Percentiles rank a stretch among this genome's conserved stretches.
Evolutionary conservation across 352 stramenopile species (phyloP).

Genomic region (Globisporangium emineosum): DNA sequence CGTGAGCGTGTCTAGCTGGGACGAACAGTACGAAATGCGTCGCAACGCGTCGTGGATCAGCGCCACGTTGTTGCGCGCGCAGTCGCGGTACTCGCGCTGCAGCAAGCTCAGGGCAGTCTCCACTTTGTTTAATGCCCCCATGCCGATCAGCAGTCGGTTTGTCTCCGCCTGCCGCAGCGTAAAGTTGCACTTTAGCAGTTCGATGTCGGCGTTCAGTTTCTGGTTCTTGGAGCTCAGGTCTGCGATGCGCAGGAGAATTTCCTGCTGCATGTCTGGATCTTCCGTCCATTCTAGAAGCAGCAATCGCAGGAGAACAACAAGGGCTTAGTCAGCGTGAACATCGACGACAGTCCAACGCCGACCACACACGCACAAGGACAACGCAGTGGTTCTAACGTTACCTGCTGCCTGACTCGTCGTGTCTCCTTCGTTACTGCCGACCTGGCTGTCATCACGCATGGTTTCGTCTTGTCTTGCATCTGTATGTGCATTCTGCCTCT

Average conservation of each 20-base stretch:
- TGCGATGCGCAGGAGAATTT: slow-evolving; percentile 26
- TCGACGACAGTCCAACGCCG: too few relatives aligned
- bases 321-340: neutral
- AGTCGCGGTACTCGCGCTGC: slow-evolving; percentile 46
- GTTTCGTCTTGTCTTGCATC: neutral
- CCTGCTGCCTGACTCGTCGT: slow-evolving; percentile 7
- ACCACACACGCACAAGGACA: too few relatives aligned
- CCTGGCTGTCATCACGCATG: neutral
- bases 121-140: slow-evolving; percentile 35
- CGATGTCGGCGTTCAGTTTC: slow-evolving; percentile 37
- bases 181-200: slow-evolving; percentile 36
- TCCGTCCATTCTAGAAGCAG: neutral
- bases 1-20: slow-evolving; percentile 43
- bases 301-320: neutral
- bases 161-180: slow-evolving; percentile 33
- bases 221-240: slow-evolving; percentile 30
- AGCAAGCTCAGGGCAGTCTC: slow-evolving; percentile 37
- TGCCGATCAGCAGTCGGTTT: slow-evolving; percentile 30
- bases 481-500: neutral
- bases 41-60: slow-evolving; percentile 48
- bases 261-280: slow-evolving; percentile 15
- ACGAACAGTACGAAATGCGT: slow-evolving; percentile 52
- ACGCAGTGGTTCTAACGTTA: neutral
- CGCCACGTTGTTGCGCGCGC: slow-evolving; percentile 39
- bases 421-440: neutral